Base-by-base conservation (phyloP, 306 rosid species). In the Medicago ruthenica region DNA sequence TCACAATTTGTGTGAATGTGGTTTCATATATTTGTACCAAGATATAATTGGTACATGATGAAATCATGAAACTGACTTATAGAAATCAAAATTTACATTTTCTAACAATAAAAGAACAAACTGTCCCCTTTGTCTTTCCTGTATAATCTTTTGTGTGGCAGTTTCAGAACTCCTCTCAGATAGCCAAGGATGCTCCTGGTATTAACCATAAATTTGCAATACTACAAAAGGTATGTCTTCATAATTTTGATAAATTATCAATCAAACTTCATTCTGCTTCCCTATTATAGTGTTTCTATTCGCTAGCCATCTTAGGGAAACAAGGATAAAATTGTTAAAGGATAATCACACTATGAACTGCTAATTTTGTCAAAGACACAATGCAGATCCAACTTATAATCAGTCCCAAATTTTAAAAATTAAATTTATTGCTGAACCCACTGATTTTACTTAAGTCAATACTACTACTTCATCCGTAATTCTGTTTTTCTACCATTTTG, bases 181-280 rank as follows among this genome's bases (percentile, higher is more conserved):
- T 81, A 61, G 37, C 13, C 31, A 71, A 77, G 18, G 64, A 75
- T 83, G 87, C 80, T 82, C 82, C 86, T 83, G 73, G 51, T 42
- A 20, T 76, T 76, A 83, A 81, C 70, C 79, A 72, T 79, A 92
- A 84, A 67, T 61, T 89, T 67, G 85, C 74, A 71, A 69, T 59
- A 76, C 79, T 89, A 54, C 82, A 73, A 79, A 88, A 86, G 96
- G 98, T 94, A 77, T 57, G 34, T 66, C 37, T 59, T 27, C 4
- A 71, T 36, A 27, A 27, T 27, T 3, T 27, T 27, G 31, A 59
- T 57, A 37, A 36, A 8, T 31, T 63, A 70, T 60, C 15, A 47
- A 6, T 64, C 18, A 17, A 65, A 40, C 36, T 31, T 57, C 47
- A 13, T 41, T 71, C 48, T 69, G 31, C 24, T 20, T 47, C 45